Percentiles rank a stretch among this genome's conserved stretches.
These are phyloP conservation scores for Helminthosporium solani DNA, from an alignment of 2,329 filamentous ascomycete genomes.

Conservation along the genomic window DNA sequence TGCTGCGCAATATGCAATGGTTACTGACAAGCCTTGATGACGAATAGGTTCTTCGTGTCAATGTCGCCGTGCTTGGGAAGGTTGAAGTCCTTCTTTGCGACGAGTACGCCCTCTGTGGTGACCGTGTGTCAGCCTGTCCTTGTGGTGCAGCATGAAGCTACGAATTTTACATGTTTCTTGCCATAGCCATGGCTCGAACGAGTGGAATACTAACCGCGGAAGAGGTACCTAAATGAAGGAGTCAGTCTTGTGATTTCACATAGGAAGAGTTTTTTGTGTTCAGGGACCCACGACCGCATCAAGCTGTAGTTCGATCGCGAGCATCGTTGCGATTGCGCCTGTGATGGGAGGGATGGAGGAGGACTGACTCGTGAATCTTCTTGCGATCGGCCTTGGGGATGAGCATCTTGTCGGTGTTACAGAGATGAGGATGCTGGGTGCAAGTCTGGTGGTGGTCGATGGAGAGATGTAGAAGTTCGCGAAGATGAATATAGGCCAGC, in stretches of 20 bases:
- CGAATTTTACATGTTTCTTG: conserved; percentile 35
- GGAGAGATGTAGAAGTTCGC: conserved; percentile 12
- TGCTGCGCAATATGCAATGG: neutral
- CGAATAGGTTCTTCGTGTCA: conserved; percentile 99
- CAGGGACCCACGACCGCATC: conserved; percentile 19
- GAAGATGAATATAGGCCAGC: conserved; percentile 6
- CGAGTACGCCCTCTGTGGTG: conserved; percentile 72
- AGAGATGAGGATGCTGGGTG: conserved; percentile 14
- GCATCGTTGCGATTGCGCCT: conserved; percentile 27
- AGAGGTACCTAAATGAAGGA: conserved; percentile 36
- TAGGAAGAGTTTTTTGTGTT: conserved; percentile 14
- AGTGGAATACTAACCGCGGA: conserved; percentile 44
- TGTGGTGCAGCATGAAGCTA: conserved; percentile 35
- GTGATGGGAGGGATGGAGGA: conserved; percentile 19
- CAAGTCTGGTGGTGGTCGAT: conserved; percentile 15
- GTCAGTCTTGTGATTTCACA: conserved; percentile 34
- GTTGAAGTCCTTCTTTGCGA: conserved; percentile 99
- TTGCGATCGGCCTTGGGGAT: conserved; percentile 99
- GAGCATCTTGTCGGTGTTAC: conserved; percentile 62
- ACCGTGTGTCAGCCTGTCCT: conserved; percentile 47
- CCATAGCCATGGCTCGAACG: conserved; percentile 42
- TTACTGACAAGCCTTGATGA: conserved; percentile 83
- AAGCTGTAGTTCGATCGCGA: conserved; percentile 33
- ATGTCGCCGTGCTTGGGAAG: conserved; percentile 96
- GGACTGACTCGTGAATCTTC: conserved; percentile 99